phyloP scores from a whole-genome alignment of 139 green algal genomes.

The Auxenochlorella protothecoides region DNA sequence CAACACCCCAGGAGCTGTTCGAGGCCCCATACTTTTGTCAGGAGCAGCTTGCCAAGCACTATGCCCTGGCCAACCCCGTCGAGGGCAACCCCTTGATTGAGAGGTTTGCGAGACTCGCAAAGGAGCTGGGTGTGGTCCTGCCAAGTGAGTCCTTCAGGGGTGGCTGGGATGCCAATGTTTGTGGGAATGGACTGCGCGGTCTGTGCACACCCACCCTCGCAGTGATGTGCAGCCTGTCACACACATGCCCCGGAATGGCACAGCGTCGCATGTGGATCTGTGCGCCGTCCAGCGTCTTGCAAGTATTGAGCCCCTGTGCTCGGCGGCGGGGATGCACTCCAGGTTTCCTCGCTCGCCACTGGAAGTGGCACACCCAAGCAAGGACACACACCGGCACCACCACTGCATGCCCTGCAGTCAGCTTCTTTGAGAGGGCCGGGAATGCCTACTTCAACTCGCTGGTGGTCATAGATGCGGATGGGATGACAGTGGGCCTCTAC shows the following conservation, averaged over 20 bases:
- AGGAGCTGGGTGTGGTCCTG: constrained; percentile 55
- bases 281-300: too few relatives aligned
- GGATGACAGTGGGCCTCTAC: constrained; percentile 41
- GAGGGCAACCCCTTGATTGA: constrained; percentile 32
- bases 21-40: constrained; percentile 53
- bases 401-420: constrained; percentile 17
- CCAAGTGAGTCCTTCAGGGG: constrained; percentile 10
- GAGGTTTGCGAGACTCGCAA: constrained; percentile 38
- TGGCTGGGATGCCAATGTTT: too few relatives aligned
- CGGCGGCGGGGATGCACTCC: too few relatives aligned
- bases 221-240: too few relatives aligned
- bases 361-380: too few relatives aligned
- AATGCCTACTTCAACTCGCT: constrained; percentile 57
- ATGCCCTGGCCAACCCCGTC: constrained; percentile 27
- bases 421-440: constrained; percentile 54
- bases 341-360: too few relatives aligned
- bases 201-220: too few relatives aligned
- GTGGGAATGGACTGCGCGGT: too few relatives aligned
- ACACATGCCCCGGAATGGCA: too few relatives aligned
- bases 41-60: constrained; percentile 32
- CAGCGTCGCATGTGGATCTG: too few relatives aligned
- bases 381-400: too few relatives aligned
- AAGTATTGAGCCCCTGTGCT: too few relatives aligned
- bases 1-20: constrained; percentile 53
- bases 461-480: constrained; percentile 53